phyloP scores from a whole-genome alignment of 441 rosid genomes.

The Erysimum cheiri region DNA sequence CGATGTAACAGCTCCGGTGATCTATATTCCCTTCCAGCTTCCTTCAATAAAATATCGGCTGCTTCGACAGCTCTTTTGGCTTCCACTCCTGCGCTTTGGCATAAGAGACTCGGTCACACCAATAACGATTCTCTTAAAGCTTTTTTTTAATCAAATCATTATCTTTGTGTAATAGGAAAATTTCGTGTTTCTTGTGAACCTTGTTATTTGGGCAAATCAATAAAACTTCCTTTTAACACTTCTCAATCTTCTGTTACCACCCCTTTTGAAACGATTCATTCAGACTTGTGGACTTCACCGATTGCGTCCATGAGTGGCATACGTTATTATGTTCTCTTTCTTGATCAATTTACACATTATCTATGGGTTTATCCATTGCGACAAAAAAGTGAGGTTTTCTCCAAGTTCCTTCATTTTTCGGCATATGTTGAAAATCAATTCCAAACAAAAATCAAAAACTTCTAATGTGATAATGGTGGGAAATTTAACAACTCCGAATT shows the following conservation, averaged over 20 bases:
- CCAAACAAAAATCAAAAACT: accelerated
- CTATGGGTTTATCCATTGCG: background rate
- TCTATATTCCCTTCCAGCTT: background rate
- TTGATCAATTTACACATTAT: background rate
- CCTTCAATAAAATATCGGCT: accelerated
- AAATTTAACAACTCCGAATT: background rate
- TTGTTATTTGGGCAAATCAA: background rate
- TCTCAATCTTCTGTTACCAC: background rate
- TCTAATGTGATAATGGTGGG: background rate
- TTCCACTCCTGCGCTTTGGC: background rate
- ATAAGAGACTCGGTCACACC: background rate
- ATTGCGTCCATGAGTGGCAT: background rate
- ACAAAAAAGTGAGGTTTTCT: background rate
- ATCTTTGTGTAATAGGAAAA: no score
- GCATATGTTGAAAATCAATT: background rate
- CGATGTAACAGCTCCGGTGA: background rate
- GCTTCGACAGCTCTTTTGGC: background rate
- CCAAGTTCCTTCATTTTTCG: background rate
- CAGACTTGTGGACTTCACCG: background rate
- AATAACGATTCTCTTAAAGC: background rate
- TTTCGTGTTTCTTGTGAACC: background rate
- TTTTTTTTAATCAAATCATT: background rate
- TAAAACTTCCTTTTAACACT: background rate
- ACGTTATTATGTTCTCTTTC: background rate
- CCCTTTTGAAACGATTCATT: background rate